These are phyloP conservation scores for Flaveria bidentis DNA, from an alignment of 129 eudicot genomes.

Conservation along the genomic window DNA sequence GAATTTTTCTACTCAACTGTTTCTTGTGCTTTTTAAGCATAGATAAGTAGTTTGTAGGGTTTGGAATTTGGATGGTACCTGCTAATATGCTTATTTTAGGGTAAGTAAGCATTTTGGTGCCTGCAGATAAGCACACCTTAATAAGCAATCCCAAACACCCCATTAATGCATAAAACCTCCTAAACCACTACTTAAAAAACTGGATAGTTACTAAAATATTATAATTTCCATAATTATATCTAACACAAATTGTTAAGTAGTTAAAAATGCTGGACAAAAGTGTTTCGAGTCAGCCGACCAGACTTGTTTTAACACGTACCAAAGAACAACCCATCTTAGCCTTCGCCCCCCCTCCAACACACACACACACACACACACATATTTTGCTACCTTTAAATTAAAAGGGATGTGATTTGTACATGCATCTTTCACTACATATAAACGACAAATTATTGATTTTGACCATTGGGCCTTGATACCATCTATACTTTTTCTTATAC, in stretches of 20 bases:
- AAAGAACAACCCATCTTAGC: background rate
- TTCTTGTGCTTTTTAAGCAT: background rate
- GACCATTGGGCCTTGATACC: background rate
- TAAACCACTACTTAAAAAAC: background rate
- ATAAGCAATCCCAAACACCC: background rate
- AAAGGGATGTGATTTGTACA: background rate
- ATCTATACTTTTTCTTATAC: background rate
- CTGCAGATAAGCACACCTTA: background rate
- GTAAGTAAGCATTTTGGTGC: background rate
- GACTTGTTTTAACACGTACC: slow-evolving; percentile 6
- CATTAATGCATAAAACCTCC: slow-evolving; percentile 1
- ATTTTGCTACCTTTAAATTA: background rate
- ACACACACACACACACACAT: background rate
- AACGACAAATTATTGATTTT: too few relatives aligned
- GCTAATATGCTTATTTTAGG: background rate
- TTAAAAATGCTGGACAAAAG: background rate
- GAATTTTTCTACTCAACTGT: background rate
- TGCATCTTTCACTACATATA: background rate
- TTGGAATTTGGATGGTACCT: background rate
- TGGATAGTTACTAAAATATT: background rate
- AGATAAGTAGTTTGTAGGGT: background rate
- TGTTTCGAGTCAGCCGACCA: background rate
- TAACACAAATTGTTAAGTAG: background rate
- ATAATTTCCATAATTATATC: background rate
- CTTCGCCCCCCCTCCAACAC: background rate